phyloP scores from a whole-genome alignment of 768 basidiomycete genomes.

The Boletellus emodensis region DNA sequence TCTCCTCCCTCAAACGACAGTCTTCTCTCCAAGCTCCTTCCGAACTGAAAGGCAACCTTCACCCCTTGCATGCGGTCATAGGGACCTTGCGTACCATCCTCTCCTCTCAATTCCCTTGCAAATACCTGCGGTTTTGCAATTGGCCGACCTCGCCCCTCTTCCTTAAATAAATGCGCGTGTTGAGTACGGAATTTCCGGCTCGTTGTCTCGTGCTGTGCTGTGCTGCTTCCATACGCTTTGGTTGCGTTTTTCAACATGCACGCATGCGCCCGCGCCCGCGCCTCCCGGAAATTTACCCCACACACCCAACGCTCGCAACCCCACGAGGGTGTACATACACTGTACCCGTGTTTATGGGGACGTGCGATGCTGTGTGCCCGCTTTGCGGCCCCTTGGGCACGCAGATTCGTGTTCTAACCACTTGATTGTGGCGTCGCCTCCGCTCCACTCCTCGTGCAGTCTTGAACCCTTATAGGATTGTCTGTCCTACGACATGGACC shows the following conservation, averaged over 20 bases:
- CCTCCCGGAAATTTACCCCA: slow-evolving; percentile 19
- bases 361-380: background rate
- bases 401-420: background rate
- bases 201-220: slow-evolving; percentile 1
- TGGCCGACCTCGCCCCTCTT: background rate
- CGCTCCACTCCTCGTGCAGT: slow-evolving; percentile 20
- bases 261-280: background rate
- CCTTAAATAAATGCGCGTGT: slow-evolving; percentile 4
- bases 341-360: background rate
- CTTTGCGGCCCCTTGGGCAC: background rate
- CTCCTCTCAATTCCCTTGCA: slow-evolving; percentile 2
- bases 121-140: slow-evolving; percentile 18
- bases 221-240: background rate
- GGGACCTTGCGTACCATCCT: slow-evolving; percentile 3
- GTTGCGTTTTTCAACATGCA: background rate
- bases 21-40: slow-evolving; percentile 22
- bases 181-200: background rate
- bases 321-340: background rate
- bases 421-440: background rate
- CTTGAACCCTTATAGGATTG: slow-evolving; percentile 1
- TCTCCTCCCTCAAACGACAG: slow-evolving; percentile 8
- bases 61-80: slow-evolving; percentile 7
- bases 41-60: slow-evolving; percentile 16
- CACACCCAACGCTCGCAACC: background rate
- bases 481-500: slow-evolving; percentile 8